Percentiles rank a stretch among this genome's conserved stretches.
Evolutionary conservation across 2,329 filamentous ascomycete genomes (phyloP).

Genomic region (Periglandula ipomoeae): DNA sequence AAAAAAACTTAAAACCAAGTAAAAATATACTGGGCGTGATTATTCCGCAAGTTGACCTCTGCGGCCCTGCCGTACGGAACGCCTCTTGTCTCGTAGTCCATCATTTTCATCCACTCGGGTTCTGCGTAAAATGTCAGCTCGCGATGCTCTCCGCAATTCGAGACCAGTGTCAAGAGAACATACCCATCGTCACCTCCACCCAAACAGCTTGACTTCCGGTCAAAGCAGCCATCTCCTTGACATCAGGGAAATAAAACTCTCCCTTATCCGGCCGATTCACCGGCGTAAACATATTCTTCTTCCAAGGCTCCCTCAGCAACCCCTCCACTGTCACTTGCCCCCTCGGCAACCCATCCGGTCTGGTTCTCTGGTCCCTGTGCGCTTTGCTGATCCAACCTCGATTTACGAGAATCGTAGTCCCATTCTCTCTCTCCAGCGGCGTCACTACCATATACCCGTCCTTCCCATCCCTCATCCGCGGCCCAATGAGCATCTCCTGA

Average conservation of each 20-base stretch:
- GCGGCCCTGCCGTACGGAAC: constrained; percentile 82
- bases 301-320: constrained; percentile 78
- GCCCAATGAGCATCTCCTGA: constrained; percentile 92
- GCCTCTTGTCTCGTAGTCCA: constrained; percentile 69
- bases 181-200: constrained; percentile 94
- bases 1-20: constrained; percentile 72
- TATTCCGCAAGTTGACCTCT: constrained; percentile 90
- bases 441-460: constrained; percentile 90
- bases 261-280: constrained; percentile 74
- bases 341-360: constrained; percentile 55
- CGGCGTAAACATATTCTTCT: constrained; percentile 97
- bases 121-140: constrained; percentile 35
- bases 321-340: constrained; percentile 76
- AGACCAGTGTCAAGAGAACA: constrained; percentile 11
- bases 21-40: constrained; percentile 97
- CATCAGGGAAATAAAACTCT: constrained; percentile 93
- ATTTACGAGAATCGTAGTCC: constrained; percentile 74
- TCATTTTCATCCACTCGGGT: constrained; percentile 66
- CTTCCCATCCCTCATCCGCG: constrained; percentile 78
- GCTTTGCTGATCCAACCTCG: constrained; percentile 86
- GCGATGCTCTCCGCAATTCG: background rate
- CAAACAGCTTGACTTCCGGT: constrained; percentile 81
- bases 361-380: constrained; percentile 54
- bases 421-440: constrained; percentile 63
- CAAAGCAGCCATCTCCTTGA: constrained; percentile 78